A percentile compares a stretch with the other conserved stretches of the same genome.
These are phyloP conservation scores for Schrenkiella parvula DNA, from an alignment of 345 rosid species.

Conservation along the genomic window DNA sequence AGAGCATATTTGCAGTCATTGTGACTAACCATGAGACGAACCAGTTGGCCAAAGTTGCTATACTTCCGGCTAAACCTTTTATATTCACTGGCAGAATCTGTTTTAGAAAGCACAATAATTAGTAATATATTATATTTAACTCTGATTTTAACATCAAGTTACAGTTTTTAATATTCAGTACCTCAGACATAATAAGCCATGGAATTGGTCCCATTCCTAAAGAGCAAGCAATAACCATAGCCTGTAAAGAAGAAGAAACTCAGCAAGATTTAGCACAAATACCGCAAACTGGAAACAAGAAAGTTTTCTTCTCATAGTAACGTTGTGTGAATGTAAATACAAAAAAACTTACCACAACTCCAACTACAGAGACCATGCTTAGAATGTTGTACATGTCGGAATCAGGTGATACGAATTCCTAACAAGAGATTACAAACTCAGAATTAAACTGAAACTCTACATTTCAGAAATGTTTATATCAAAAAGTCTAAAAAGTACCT, in stretches of 20 bases:
- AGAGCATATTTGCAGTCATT: conserved; percentile 86
- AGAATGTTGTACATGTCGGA: conserved; percentile 49
- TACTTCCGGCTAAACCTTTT: conserved; percentile 90
- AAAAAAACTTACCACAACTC: conserved; percentile 71
- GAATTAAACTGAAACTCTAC: conserved; percentile 2
- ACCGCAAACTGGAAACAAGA: background rate
- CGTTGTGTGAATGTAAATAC: background rate
- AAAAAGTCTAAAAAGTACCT: conserved; percentile 36
- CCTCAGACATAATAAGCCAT: conserved; percentile 99
- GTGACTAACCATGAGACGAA: conserved; percentile 59
- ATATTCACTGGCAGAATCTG: conserved; percentile 93
- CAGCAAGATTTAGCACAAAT: background rate
- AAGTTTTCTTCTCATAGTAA: background rate
- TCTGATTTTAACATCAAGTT: background rate
- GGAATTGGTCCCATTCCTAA: conserved; percentile 96
- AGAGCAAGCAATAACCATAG: conserved; percentile 69
- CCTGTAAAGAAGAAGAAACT: conserved; percentile 38
- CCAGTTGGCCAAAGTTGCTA: conserved; percentile 90
- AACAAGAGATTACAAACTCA: conserved; percentile 23
- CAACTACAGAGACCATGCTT: conserved; percentile 74
- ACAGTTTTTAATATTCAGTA: conserved; percentile 17
- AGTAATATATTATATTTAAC: background rate
- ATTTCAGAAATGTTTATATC: background rate
- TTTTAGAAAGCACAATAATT: background rate
- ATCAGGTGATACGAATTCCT: conserved; percentile 55